Evolutionary conservation across 2,329 filamentous ascomycete genomes (phyloP).

Genomic region (Leptographium flavum): DNA sequence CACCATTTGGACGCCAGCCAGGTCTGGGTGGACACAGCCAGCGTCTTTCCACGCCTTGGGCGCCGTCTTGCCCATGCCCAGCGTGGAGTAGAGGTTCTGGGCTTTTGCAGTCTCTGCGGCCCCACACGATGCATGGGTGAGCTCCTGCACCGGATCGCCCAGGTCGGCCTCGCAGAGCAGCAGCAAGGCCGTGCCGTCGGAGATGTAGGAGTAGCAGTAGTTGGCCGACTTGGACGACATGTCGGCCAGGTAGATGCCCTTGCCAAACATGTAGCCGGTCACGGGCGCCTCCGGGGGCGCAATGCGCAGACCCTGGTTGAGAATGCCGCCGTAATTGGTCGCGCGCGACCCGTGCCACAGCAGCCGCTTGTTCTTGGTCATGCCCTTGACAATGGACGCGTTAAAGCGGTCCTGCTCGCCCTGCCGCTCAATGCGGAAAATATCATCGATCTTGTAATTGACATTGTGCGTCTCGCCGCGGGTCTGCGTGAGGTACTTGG

Average conservation of each 20-base stretch:
- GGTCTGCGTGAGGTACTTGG: conserved; percentile 52
- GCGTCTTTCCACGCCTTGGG: conserved; percentile 68
- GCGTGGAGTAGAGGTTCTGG: conserved; percentile 50
- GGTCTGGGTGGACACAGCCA: conserved; percentile 42
- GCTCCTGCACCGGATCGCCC: conserved; percentile 57
- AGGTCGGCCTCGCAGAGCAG: conserved; percentile 77
- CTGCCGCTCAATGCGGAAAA: conserved; percentile 68
- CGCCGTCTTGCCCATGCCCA: conserved; percentile 50
- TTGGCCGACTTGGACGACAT: conserved; percentile 71
- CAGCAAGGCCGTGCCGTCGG: conserved; percentile 57
- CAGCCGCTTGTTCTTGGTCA: conserved; percentile 45
- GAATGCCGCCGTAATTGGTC: conserved; percentile 78
- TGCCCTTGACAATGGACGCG: conserved; percentile 25
- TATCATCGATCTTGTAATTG: conserved; percentile 50
- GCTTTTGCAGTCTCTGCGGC: conserved; percentile 50
- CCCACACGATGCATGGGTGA: conserved; percentile 40
- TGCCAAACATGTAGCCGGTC: conserved; percentile 77
- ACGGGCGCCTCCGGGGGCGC: conserved; percentile 73
- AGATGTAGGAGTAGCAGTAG: conserved; percentile 52
- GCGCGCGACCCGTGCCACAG: conserved; percentile 78
- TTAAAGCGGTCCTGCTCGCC: conserved; percentile 60
- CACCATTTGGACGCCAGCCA: conserved; percentile 59
- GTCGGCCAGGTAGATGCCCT: conserved; percentile 79
- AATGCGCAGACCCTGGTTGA: conserved; percentile 79
- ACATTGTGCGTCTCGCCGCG: conserved; percentile 52